Evolutionary conservation across 331 rosid genomes (phyloP).

Genomic region (Arachis monticola): DNA sequence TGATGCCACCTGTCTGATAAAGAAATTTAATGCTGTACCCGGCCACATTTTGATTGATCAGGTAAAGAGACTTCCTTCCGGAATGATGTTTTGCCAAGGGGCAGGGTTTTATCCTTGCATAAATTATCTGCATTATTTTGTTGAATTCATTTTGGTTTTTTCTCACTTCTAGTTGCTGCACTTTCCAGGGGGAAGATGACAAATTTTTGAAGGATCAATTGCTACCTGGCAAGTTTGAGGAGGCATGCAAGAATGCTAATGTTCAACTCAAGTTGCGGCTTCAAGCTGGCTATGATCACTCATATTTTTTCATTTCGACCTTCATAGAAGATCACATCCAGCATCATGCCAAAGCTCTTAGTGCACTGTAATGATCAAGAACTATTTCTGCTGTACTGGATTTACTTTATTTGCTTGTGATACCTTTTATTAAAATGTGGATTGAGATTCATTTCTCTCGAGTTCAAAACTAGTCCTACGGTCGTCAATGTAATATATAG

Average conservation of each 20-base stretch:
- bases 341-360: conserved; percentile 94
- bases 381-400: conserved; percentile 11
- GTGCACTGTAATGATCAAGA: conserved; percentile 28
- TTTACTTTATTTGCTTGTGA: conserved; percentile 20
- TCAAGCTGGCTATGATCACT: conserved; percentile 91
- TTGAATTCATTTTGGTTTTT: conserved; percentile 28
- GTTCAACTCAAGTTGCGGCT: conserved; percentile 69
- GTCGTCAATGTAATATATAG: neutral
- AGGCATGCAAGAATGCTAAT: conserved; percentile 73
- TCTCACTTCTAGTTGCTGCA: neutral
- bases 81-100: conserved; percentile 1
- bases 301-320: conserved; percentile 78
- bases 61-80: conserved; percentile 49
- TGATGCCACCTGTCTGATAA: conserved; percentile 74
- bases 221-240: conserved; percentile 76
- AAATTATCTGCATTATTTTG: neutral
- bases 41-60: conserved; percentile 88
- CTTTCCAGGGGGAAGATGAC: conserved; percentile 74
- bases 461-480: neutral
- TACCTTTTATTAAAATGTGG: conserved; percentile 27
- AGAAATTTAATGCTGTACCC: conserved; percentile 57
- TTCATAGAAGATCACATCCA: conserved; percentile 91
- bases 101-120: conserved; percentile 17
- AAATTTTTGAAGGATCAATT: conserved; percentile 41
- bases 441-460: conserved; percentile 11